Base-by-base conservation (phyloP, 768 basidiomycete species). In the Filobasidium floriforme region DNA sequence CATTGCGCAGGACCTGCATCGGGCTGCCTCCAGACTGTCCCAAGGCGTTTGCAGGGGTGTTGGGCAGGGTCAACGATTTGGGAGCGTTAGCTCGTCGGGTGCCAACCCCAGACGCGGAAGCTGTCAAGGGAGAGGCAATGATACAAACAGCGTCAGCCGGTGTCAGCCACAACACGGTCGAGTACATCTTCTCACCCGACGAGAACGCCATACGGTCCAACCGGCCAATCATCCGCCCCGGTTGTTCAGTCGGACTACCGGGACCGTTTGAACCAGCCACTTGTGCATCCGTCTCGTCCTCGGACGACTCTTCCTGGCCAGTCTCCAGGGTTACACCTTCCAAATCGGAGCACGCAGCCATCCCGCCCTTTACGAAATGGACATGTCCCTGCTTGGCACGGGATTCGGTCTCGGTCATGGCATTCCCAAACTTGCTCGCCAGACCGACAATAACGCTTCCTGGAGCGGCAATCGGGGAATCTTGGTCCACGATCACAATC, bases 401-500 rank as follows among this genome's bases (percentile, higher is more conserved):
- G n/a, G 26, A 32, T 19, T 51, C 59, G 44, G 22, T 49, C n/a
- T 54, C 60, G 12, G 14, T 24, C 26, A 37, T 26, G 6, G 69
- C 72, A 32, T 73, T 68, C 28, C 77, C 76, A 62, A 81, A 80
- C 69, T 82, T 82, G 63, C 66, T 66, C 7, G 81, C 73, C 12
- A 82, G 60, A 0, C 77, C 77, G 15, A 73, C 73, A 10, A 80
- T 61, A 15, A 77, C 72, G 29, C 75, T 74, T 2, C 85, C 84
- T 14, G 88, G 85, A 0, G 83, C 80, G 4, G 90, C 82, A 41
- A 79, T 46, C 0, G 72, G 66, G 0, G 89, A 86, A 76, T 97
- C 93, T 1, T 87, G 85, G 74, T 98, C 93, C 70, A 96, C 88
- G 41, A 93, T 87, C 54, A 97, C 72, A 70, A 96, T 89, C 62